phyloP scores from a whole-genome alignment of 169 alveolate species.

The Cryptosporidium felis region DNA sequence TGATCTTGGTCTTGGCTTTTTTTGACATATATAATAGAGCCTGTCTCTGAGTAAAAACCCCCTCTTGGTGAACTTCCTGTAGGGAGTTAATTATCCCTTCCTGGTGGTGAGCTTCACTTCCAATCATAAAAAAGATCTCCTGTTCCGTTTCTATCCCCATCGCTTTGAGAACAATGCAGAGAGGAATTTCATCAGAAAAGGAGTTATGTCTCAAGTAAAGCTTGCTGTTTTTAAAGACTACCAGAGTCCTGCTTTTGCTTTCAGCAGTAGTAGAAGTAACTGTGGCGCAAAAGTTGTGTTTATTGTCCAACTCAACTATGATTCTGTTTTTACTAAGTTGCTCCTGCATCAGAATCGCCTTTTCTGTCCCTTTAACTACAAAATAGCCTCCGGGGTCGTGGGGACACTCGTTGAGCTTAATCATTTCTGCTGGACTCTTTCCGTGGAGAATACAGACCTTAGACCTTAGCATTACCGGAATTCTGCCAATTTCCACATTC shows the following conservation, averaged over 20 bases:
- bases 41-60: constrained; percentile 86
- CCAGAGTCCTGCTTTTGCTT: constrained; percentile 95
- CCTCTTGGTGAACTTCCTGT: constrained; percentile 83
- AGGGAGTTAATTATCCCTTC: constrained; percentile 81
- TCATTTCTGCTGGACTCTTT: constrained; percentile 79
- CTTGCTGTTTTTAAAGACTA: constrained; percentile 91
- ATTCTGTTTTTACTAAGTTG: constrained; percentile 96
- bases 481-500: constrained; percentile 91
- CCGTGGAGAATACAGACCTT: constrained; percentile 85
- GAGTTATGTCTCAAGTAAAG: constrained; percentile 94
- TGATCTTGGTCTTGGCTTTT: constrained; percentile 83
- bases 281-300: constrained; percentile 92
- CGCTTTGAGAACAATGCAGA: constrained; percentile 96
- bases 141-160: constrained; percentile 98
- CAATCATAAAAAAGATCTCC: constrained; percentile 96
- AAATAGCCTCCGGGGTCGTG: constrained; percentile 99
- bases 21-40: constrained; percentile 88
- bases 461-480: constrained; percentile 98
- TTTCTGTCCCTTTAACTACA: constrained; percentile 98
- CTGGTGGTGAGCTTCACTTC: constrained; percentile 78
- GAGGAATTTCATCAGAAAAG: constrained; percentile 94
- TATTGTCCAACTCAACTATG: constrained; percentile 95
- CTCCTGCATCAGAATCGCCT: constrained; percentile 98
- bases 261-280: constrained; percentile 97
- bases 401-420: constrained; percentile 85